A percentile compares a stretch with the other conserved stretches of the same genome.
These are phyloP conservation scores for Alternaria solani DNA, from an alignment of 2,329 filamentous ascomycete species.

Conservation along the genomic window DNA sequence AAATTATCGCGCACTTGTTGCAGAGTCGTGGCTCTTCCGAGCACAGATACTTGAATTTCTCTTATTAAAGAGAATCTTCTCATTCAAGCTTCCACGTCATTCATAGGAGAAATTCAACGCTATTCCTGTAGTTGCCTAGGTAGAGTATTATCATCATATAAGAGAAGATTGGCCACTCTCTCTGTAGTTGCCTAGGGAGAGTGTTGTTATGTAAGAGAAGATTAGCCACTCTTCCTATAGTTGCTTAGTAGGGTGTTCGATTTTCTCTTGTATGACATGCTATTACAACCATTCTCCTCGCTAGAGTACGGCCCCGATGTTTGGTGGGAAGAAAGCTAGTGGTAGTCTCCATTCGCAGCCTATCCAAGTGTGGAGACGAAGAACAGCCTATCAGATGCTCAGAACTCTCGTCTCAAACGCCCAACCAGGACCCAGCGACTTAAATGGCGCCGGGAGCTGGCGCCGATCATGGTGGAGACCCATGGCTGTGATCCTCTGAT, in stretches of 20 bases:
- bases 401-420: background rate
- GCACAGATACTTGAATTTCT: background rate
- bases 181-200: too few relatives aligned
- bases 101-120: too few relatives aligned
- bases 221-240: too few relatives aligned
- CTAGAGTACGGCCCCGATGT: background rate
- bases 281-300: background rate
- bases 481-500: background rate
- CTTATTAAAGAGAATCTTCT: too few relatives aligned
- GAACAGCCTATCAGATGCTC: background rate
- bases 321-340: background rate
- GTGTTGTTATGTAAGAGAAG: too few relatives aligned
- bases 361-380: background rate
- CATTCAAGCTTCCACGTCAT: too few relatives aligned
- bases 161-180: too few relatives aligned
- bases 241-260: too few relatives aligned
- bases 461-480: constrained; percentile 2
- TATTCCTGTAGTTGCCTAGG: too few relatives aligned
- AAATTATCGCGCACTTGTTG: background rate
- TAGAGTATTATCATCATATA: too few relatives aligned
- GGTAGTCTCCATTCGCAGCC: background rate
- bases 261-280: background rate
- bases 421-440: background rate
- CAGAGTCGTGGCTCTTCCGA: background rate
- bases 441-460: background rate